Percentiles rank a stretch among this genome's conserved stretches.
Conservation (phyloP, 345 rosid genomes). For the Viola odorata region DNA sequence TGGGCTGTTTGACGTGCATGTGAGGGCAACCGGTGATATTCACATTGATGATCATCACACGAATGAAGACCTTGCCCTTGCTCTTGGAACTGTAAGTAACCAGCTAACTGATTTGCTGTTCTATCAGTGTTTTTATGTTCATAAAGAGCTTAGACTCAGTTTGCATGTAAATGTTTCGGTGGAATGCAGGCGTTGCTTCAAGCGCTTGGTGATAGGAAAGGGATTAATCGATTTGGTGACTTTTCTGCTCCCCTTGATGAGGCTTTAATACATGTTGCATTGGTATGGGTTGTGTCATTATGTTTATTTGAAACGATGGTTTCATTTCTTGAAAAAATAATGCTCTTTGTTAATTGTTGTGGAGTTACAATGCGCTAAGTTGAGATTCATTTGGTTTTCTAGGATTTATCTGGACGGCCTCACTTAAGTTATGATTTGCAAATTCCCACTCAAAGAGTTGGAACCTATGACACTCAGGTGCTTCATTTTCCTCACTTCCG, state of each 20-base stretch:
- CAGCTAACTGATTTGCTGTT: not conserved
- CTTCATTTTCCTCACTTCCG: slow-evolving; percentile 8
- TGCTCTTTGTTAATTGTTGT: no score
- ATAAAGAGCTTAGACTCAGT: no score
- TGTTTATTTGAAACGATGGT: not conserved
- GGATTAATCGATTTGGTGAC: slow-evolving; percentile 85
- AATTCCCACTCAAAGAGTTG: slow-evolving; percentile 77
- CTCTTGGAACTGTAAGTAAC: slow-evolving; percentile 69
- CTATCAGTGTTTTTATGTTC: no score
- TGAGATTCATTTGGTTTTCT: slow-evolving; percentile 13
- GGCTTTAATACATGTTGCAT: slow-evolving; percentile 73
- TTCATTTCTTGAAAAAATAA: not conserved
- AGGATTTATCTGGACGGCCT: slow-evolving; percentile 91
- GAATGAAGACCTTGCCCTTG: slow-evolving; percentile 88
- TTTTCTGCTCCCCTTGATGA: slow-evolving; percentile 95
- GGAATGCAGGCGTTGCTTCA: slow-evolving; percentile 61
- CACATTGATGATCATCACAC: slow-evolving; percentile 96
- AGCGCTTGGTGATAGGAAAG: slow-evolving; percentile 91
- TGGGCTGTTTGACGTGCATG: slow-evolving; percentile 83
- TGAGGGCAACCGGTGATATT: slow-evolving; percentile 79
- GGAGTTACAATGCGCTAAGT: not conserved
- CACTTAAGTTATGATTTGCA: slow-evolving; percentile 67
- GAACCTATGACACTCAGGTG: slow-evolving; percentile 89
- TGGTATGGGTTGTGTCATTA: slow-evolving; percentile 34
- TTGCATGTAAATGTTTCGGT: slow-evolving; percentile 3